Percentiles rank a stretch among this genome's conserved stretches.
Conservation (phyloP, 169 alveolate species). For the Cryptosporidium canis region DNA sequence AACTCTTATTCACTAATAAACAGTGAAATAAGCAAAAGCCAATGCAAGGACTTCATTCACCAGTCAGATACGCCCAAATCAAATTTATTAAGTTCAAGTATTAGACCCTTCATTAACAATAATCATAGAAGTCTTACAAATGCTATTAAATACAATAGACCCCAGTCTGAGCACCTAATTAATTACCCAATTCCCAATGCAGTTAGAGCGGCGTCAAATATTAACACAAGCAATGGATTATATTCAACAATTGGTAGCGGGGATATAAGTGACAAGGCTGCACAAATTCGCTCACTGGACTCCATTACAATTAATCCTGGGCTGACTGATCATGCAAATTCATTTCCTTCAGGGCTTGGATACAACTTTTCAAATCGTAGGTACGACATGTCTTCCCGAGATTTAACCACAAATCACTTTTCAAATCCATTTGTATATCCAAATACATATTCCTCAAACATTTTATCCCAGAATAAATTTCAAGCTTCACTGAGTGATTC, state of each 20-base stretch:
- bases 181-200: neutral
- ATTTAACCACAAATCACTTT: neutral
- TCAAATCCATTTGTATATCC: conserved; percentile 15
- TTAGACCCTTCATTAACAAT: neutral
- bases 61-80: neutral
- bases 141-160: conserved; percentile 15
- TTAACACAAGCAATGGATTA: neutral
- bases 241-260: neutral
- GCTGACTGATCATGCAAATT: neutral
- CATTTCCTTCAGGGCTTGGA: neutral
- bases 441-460: conserved; percentile 16
- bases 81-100: neutral
- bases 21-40: neutral
- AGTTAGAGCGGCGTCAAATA: neutral
- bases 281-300: conserved; percentile 12
- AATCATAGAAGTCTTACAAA: neutral
- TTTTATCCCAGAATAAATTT: neutral
- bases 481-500: neutral
- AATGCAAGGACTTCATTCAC: neutral
- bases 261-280: neutral
- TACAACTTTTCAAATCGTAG: neutral
- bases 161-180: conserved; percentile 33
- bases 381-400: neutral
- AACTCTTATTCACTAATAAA: neutral
- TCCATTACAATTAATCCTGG: conserved; percentile 10